Evolutionary conservation across 306 rosid genomes (phyloP), one percentile per base, ranked within the genome.

Genomic region (Carpinus viminea): DNA sequence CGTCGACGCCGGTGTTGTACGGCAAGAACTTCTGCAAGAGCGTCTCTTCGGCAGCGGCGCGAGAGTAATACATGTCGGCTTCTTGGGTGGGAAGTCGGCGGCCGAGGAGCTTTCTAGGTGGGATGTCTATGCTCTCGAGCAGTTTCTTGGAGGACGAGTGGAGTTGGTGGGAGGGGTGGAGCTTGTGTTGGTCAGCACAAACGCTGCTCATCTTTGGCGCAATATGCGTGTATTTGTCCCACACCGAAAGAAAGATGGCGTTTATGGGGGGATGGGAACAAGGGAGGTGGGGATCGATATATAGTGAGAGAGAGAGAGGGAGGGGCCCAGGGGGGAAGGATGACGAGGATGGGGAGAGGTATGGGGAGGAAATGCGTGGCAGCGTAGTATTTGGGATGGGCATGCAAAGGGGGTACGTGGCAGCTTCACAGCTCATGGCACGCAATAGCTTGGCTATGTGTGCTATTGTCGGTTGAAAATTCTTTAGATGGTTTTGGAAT

Each of bases 341-440:
- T 82, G 87, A 80, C 78, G 72, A 82, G 83, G 83, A 82, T 80
- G 82, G 68, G 36, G 6, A 61, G 43, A 53, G 89, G 86, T 68
- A 83, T 82, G 91, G 83, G 74, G 51, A 70, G 54, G 31, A 78
- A 73, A 48, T 78, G 87, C 93, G 95, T 89, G 94, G 93, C 96
- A 36, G 76, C 81, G 70, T 72, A 80, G 77, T 65, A 88, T 90
- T 91, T 78, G 97, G 86, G 85, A 78, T 84, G 59, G 80, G 74
- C 98, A 94, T 94, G 97, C 97, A 91, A 87, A 75, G 43, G 24
- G 89, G 89, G 85, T 87, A 92, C 70, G 97, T 92, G 98, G 92
- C 97, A 71, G 45, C 82, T 72, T 70, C 51, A 75, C 77, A 79
- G 21, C 80, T 73, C 69, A 53, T 76, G 71, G 79, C 80, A 71